Percentiles rank a stretch among this genome's conserved stretches.
Evolutionary conservation across 2,329 filamentous ascomycete genomes (phyloP).

Genomic region (Hirsutella rhossiliensis): DNA sequence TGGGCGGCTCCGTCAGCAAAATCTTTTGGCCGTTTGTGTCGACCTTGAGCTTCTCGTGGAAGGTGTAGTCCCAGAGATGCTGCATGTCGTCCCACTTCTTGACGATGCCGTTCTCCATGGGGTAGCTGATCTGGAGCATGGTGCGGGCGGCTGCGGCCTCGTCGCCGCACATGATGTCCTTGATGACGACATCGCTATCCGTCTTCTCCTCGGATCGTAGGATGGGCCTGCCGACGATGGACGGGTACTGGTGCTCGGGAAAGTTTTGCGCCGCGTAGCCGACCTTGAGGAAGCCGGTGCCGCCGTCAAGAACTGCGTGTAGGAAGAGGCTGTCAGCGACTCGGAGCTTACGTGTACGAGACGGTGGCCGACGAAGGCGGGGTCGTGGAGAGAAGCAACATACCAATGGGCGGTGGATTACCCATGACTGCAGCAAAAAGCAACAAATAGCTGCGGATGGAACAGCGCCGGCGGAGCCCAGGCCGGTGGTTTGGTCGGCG

Average conservation of each 20-base stretch:
- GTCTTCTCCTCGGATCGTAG: constrained; percentile 84
- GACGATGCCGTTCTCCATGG: constrained; percentile 99
- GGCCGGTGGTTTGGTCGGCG: neutral
- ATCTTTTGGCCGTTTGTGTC: constrained; percentile 91
- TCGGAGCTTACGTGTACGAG: neutral
- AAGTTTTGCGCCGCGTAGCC: constrained; percentile 99
- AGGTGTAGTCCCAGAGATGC: constrained; percentile 98
- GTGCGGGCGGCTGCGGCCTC: constrained; percentile 90
- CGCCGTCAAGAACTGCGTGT: constrained; percentile 84
- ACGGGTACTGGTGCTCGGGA: constrained; percentile 96
- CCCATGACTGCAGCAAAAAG: constrained; percentile 29
- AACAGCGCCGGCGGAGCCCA: no score
- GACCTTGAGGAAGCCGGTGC: constrained; percentile 98
- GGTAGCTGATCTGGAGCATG: constrained; percentile 97
- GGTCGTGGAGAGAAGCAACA: constrained; percentile 10
- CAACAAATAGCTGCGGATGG: neutral
- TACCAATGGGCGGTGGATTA: constrained; percentile 42
- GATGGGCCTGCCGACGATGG: constrained; percentile 95
- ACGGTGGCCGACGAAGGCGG: neutral
- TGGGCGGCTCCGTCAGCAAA: constrained; percentile 88
- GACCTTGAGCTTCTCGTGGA: constrained; percentile 91
- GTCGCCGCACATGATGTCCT: constrained; percentile 99
- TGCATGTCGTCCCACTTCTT: constrained; percentile 99
- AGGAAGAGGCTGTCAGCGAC: constrained; percentile 9
- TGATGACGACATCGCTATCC: constrained; percentile 54